Percentiles rank a stretch among this genome's conserved stretches.
Evolutionary conservation across 345 rosid genomes (phyloP).

Genomic region (Melaleuca alternifolia): DNA sequence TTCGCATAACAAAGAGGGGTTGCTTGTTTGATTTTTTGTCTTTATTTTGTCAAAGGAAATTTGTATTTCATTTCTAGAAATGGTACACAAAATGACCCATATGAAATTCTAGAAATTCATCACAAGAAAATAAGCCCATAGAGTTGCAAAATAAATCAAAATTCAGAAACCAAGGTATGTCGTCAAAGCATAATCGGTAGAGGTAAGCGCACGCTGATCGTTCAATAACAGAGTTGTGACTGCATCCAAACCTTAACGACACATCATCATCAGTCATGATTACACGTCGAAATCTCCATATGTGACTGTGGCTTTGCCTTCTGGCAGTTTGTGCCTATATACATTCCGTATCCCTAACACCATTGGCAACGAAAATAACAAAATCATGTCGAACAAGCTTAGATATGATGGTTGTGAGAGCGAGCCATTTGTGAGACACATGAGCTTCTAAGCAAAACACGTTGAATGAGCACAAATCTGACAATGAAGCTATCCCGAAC

Average conservation of each 20-base stretch:
- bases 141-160: not conserved
- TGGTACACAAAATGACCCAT: no score
- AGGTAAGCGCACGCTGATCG: no score
- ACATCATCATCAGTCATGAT: not conserved
- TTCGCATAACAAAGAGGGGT: no score
- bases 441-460: not conserved
- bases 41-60: no score
- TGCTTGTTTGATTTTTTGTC: no score
- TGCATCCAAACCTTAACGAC: not conserved
- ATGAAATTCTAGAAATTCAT: no score
- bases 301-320: not conserved
- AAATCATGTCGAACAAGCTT: not conserved
- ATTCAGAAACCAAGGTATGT: not conserved
- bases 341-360: not conserved
- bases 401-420: not conserved
- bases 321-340: not conserved
- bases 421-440: not conserved
- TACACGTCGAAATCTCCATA: not conserved
- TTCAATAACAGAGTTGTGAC: not conserved
- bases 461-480: not conserved
- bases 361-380: not conserved
- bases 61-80: no score
- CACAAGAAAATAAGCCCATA: not conserved
- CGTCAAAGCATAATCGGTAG: not conserved
- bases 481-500: fast-evolving